A percentile compares a stretch with the other conserved stretches of the same genome.
phyloP scores from a whole-genome alignment of 345 rosid species.

The Dimocarpus longan region DNA sequence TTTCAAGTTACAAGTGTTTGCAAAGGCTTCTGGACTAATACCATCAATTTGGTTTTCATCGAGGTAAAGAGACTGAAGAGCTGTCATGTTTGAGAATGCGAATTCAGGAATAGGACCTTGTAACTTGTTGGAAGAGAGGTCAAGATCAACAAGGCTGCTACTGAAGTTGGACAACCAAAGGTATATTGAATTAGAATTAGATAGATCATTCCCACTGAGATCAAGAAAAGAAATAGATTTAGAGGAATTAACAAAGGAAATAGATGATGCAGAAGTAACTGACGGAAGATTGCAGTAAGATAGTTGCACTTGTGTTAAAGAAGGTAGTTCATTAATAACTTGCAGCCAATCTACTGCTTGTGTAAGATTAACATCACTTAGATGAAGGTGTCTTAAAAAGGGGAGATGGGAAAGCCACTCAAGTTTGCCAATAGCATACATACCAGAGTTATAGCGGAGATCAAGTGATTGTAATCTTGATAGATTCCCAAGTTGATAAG shows the following conservation, averaged over 20 bases:
- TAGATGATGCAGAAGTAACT: not conserved
- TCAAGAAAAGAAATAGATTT: not conserved
- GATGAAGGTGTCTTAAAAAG: not conserved
- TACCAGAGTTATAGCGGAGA: not conserved
- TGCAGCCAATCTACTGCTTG: not conserved
- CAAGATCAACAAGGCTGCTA: constrained; percentile 10
- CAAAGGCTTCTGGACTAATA: not conserved
- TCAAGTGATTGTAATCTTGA: not conserved
- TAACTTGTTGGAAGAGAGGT: not conserved
- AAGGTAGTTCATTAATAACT: not conserved
- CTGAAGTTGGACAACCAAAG: constrained; percentile 15
- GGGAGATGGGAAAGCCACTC: not conserved
- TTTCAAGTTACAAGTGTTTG: no score
- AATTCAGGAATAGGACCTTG: not conserved
- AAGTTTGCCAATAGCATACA: not conserved
- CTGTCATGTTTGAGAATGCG: not conserved
- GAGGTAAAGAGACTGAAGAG: not conserved
- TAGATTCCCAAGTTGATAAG: constrained; percentile 1
- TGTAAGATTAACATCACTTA: not conserved
- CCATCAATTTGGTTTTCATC: not conserved
- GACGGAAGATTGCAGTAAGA: no score
- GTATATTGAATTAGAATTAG: not conserved
- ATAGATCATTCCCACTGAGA: not conserved
- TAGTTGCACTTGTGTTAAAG: not conserved
- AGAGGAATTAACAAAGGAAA: not conserved